Percentiles rank a stretch among this genome's conserved stretches.
phyloP scores from a whole-genome alignment of 2,329 filamentous ascomycete species.

The Pseudogymnoascus sp. region DNA sequence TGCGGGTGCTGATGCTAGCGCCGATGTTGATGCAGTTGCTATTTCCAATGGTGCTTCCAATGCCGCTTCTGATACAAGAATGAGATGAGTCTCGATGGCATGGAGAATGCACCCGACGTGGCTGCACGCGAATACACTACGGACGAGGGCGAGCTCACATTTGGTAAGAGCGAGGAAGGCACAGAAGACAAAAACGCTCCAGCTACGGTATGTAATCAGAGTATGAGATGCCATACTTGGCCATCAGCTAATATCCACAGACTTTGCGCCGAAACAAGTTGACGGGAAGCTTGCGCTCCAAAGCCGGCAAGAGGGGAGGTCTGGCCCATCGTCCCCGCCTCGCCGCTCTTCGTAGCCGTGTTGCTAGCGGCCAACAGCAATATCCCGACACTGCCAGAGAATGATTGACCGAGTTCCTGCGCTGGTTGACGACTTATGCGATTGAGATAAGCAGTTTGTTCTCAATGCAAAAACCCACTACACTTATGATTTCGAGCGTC shows the following conservation, averaged over 20 bases:
- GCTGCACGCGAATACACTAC: background rate
- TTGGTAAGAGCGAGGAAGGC: background rate
- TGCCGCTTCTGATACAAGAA: no score
- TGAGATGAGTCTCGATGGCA: background rate
- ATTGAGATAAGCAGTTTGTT: no score
- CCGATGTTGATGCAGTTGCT: background rate
- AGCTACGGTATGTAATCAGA: background rate
- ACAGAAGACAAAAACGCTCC: background rate
- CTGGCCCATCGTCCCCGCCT: background rate
- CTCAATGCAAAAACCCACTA: no score
- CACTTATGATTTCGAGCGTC: no score
- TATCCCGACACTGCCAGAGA: background rate
- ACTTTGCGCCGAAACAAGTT: background rate
- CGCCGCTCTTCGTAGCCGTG: background rate
- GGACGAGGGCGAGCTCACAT: background rate
- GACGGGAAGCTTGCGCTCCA: background rate
- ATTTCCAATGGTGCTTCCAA: background rate
- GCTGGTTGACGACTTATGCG: no score
- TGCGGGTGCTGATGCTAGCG: conserved; percentile 17
- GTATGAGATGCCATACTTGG: background rate
- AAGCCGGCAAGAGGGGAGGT: background rate
- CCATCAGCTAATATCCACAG: background rate
- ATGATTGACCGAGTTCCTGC: background rate
- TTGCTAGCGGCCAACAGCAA: background rate
- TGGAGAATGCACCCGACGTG: background rate